These are phyloP conservation scores for Annona squamosa DNA, from an alignment of 164 flowering plant species.

Conservation along the genomic window DNA sequence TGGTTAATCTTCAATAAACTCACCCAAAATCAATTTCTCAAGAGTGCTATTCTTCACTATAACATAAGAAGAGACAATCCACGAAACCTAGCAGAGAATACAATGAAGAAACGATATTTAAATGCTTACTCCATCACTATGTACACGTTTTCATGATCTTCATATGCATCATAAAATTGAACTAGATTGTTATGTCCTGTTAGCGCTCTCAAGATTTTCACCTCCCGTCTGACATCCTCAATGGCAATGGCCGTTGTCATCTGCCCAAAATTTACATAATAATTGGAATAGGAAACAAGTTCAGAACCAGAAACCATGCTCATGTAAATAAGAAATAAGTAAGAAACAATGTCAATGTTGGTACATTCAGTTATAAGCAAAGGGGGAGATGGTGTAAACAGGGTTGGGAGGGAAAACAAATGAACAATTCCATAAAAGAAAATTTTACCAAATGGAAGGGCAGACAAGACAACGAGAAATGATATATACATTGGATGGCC, in stretches of 20 bases:
- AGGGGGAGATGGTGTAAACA: background rate
- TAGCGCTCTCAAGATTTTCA: conserved; percentile 77
- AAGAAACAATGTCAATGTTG: background rate
- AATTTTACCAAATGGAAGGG: background rate
- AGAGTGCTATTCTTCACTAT: too few relatives aligned
- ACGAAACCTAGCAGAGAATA: background rate
- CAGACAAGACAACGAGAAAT: background rate
- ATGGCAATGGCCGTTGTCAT: conserved; percentile 96
- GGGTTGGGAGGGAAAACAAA: background rate
- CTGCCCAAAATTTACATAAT: conserved; percentile 27
- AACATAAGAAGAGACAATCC: background rate
- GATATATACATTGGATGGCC: background rate
- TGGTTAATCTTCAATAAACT: too few relatives aligned
- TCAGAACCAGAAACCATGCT: background rate
- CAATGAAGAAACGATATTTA: too few relatives aligned
- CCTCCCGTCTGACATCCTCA: conserved; percentile 93
- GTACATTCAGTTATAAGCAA: background rate
- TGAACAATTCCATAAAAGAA: background rate
- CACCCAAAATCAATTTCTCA: too few relatives aligned
- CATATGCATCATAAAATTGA: conserved; percentile 83
- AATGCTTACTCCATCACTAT: conserved; percentile 89
- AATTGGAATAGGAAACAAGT: background rate
- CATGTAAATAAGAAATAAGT: background rate
- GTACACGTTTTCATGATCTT: conserved; percentile 77
- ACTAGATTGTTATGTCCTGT: conserved; percentile 74